These are phyloP conservation scores for Lentinula sp. DNA, from an alignment of 768 basidiomycete species.

Conservation along the genomic window DNA sequence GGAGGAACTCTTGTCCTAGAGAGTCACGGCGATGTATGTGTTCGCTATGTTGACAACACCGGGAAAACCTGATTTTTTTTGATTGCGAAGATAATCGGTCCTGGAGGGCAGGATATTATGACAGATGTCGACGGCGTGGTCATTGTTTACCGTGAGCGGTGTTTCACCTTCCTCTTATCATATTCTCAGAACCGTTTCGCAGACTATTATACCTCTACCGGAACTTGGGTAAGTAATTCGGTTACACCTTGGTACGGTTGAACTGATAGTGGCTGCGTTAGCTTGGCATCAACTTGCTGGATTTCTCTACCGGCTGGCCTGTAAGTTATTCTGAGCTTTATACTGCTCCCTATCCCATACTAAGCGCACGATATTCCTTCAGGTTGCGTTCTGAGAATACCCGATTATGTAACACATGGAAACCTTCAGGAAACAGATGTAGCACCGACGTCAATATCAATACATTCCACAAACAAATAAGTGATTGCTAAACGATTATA, in stretches of 20 bases:
- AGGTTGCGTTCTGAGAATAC: neutral
- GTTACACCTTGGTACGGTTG: neutral
- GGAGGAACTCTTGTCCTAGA: slow-evolving; percentile 48
- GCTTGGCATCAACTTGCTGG: slow-evolving; percentile 43
- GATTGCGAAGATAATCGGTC: slow-evolving; percentile 35
- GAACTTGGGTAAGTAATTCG: slow-evolving; percentile 29
- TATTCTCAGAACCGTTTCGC: neutral
- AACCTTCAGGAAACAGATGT: too few relatives aligned
- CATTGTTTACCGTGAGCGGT: slow-evolving; percentile 41
- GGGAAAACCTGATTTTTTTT: neutral
- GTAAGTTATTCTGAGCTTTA: slow-evolving; percentile 14
- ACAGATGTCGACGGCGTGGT: slow-evolving; percentile 38
- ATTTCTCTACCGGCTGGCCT: slow-evolving; percentile 47
- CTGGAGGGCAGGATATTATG: slow-evolving; percentile 50
- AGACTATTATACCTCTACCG: slow-evolving; percentile 48
- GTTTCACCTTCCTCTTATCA: neutral
- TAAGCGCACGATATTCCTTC: neutral
- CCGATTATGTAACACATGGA: too few relatives aligned
- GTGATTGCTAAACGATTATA: too few relatives aligned
- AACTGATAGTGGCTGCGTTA: slow-evolving; percentile 3
- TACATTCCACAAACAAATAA: too few relatives aligned
- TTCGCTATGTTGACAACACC: neutral
- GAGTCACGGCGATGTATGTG: slow-evolving; percentile 28
- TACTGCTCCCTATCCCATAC: neutral
- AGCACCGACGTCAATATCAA: too few relatives aligned